These are phyloP conservation scores for Ophiocordyceps australis DNA, from an alignment of 2,329 filamentous ascomycete genomes.

Conservation along the genomic window DNA sequence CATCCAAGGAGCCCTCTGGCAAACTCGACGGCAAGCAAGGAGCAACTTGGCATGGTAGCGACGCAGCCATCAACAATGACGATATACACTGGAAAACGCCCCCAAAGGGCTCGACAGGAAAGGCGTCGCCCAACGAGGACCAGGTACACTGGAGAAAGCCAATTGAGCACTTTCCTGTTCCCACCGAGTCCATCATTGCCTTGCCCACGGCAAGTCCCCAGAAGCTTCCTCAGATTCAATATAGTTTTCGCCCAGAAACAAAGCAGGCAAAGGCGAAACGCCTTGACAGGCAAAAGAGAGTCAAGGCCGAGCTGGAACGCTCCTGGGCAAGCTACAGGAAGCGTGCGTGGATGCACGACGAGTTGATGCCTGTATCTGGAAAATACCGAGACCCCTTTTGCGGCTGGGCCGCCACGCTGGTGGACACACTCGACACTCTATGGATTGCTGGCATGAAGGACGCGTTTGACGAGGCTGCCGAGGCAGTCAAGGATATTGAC, in stretches of 20 bases:
- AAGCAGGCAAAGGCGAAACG: slow-evolving; percentile 41
- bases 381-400: slow-evolving; percentile 65
- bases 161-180: slow-evolving; percentile 61
- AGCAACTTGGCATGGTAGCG: too few relatives aligned
- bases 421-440: slow-evolving; percentile 67
- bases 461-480: slow-evolving; percentile 65
- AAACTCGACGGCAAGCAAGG: too few relatives aligned
- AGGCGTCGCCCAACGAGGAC: slow-evolving; percentile 1
- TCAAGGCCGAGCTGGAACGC: slow-evolving; percentile 58
- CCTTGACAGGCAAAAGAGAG: slow-evolving; percentile 40
- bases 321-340: slow-evolving; percentile 72
- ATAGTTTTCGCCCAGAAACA: slow-evolving; percentile 49
- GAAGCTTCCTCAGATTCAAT: slow-evolving; percentile 60
- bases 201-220: slow-evolving; percentile 57
- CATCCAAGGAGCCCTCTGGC: slow-evolving; percentile 1
- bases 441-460: slow-evolving; percentile 71
- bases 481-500: slow-evolving; percentile 55
- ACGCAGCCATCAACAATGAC: too few relatives aligned
- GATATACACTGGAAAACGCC: slow-evolving; percentile 12
- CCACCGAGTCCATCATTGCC: slow-evolving; percentile 48
- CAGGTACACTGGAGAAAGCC: slow-evolving; percentile 55
- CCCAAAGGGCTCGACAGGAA: slow-evolving; percentile 5
- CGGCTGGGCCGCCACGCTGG: slow-evolving; percentile 75
- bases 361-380: slow-evolving; percentile 57
- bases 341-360: slow-evolving; percentile 73